phyloP scores from a whole-genome alignment of 164 flowering plant species.

The Stephania japonica region DNA sequence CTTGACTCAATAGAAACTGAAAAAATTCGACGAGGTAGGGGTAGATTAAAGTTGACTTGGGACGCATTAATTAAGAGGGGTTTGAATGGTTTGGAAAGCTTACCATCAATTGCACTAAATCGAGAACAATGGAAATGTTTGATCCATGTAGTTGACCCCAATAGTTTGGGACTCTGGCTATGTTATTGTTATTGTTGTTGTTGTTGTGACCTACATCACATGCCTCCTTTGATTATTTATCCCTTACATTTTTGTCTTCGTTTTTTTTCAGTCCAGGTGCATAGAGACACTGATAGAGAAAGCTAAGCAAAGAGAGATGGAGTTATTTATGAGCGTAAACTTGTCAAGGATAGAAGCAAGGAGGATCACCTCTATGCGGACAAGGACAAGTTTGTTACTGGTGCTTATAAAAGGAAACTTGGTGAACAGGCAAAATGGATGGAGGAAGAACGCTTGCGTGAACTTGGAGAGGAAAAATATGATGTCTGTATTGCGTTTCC shows the following conservation, averaged over 20 bases:
- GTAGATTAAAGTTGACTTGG: too few species aligned
- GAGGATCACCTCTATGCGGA: conserved; percentile 16
- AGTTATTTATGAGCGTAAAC: conserved; percentile 11
- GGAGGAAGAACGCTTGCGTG: conserved; percentile 12
- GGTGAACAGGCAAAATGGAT: conserved; percentile 18
- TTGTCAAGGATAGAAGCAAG: conserved; percentile 15
- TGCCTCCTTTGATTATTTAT: neutral
- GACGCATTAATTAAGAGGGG: too few species aligned
- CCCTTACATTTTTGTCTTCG: neutral
- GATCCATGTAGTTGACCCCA: too few species aligned
- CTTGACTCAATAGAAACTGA: too few species aligned
- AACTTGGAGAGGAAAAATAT: conserved; percentile 14
- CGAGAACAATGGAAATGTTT: too few species aligned
- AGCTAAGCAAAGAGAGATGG: conserved; percentile 16
- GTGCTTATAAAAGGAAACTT: conserved; percentile 22
- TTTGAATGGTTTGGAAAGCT: too few species aligned
- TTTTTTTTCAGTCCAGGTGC: conserved; percentile 11
- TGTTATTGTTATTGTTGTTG: too few species aligned
- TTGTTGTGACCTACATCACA: neutral
- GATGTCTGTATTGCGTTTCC: conserved; percentile 9
- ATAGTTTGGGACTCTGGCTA: too few species aligned
- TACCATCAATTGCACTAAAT: too few species aligned
- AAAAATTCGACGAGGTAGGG: too few species aligned
- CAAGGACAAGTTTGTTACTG: conserved; percentile 16
- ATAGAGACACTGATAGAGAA: conserved; percentile 13